Evolutionary conservation across 495 filamentous ascomycete species (phyloP).

Genomic region (Xylaria venustula): DNA sequence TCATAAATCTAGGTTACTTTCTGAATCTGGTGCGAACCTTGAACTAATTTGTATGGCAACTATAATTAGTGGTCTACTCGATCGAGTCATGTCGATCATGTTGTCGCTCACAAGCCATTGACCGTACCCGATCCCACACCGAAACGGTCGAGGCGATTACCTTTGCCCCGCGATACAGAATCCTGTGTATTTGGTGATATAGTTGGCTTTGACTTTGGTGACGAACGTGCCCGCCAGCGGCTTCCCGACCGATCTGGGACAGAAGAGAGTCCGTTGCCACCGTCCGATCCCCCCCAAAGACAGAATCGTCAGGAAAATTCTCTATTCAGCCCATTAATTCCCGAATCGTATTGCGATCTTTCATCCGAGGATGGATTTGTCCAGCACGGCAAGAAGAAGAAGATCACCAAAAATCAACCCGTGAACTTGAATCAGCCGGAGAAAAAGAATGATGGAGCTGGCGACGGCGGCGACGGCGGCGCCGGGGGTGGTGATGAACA

Average conservation of each 20-base stretch:
- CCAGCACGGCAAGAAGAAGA: conserved; percentile 39
- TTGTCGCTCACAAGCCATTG: conserved; percentile 13
- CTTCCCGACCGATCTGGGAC: conserved; percentile 16
- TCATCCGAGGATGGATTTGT: conserved; percentile 45
- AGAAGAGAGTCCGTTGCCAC: conserved; percentile 16
- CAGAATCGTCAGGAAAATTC: conserved; percentile 17
- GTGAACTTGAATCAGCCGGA: conserved; percentile 20
- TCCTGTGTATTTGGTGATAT: not conserved
- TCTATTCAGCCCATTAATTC: conserved; percentile 31
- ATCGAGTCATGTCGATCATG: not conserved
- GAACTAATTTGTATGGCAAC: conserved; percentile 26
- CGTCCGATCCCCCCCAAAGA: conserved; percentile 17
- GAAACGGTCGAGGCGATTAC: conserved; percentile 27
- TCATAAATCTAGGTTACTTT: not conserved
- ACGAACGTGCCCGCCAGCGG: conserved; percentile 22
- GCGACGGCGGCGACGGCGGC: conserved; percentile 26
- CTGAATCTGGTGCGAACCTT: not conserved
- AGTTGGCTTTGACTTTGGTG: conserved; percentile 13
- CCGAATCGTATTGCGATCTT: conserved; percentile 42
- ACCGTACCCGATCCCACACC: conserved; percentile 24
- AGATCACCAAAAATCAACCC: conserved; percentile 24
- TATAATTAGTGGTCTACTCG: conserved; percentile 18
- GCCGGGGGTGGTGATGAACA: conserved; percentile 26
- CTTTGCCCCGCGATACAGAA: conserved; percentile 11
- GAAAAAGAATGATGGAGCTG: conserved; percentile 40